Evolutionary conservation across 108 stramenopile genomes (phyloP), one percentile per base, ranked within the genome.

Genomic region (Skeletonema costatum): DNA sequence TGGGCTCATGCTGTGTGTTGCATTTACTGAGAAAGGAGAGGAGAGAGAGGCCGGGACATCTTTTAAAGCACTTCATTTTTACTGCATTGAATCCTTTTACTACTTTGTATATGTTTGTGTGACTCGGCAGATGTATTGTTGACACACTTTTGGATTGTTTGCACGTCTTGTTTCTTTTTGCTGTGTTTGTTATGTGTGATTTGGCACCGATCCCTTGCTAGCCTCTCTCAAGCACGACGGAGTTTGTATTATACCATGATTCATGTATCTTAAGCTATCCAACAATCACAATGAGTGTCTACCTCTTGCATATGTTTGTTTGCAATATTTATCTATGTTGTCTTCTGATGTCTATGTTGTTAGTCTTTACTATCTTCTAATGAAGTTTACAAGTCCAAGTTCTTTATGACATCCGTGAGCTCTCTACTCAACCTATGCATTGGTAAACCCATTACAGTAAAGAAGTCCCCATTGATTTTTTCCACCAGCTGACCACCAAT

Each of bases 381-480:
- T 6, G 35, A 36, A 6, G 11, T 13, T 42, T 42, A 13, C 16
- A 46, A 46, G 16, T 46, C 16, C 44, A 46, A 46, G 14, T 29
- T 25, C 21, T 29, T 25, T 59, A 80, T 70, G 30, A 87, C 90
- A 36, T 66, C 46, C n/a, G 88, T 76, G 39, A 93, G 44, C 41
- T 77, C 76, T 60, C 48, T 77, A 42, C 89, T 90, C 58, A 93
- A 78, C 63, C 74, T 64, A 64, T 97, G 92, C 91, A 99, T 92
- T 5, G 97, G 97, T 35, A 99, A 75, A 17, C 98, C 98, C 96
- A 97, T 97, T 2, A 99, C 93, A 13, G 90, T 93, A 67, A 93
- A 95, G 73, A 92, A 97, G 75, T 93, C 93, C 39, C 97, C 97
- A 9, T 90, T 74, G 13, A 97, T 83, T 19, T 72, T 60, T 50